Base-by-base conservation (phyloP, 495 filamentous ascomycete species). In the Neurospora sp. region DNA sequence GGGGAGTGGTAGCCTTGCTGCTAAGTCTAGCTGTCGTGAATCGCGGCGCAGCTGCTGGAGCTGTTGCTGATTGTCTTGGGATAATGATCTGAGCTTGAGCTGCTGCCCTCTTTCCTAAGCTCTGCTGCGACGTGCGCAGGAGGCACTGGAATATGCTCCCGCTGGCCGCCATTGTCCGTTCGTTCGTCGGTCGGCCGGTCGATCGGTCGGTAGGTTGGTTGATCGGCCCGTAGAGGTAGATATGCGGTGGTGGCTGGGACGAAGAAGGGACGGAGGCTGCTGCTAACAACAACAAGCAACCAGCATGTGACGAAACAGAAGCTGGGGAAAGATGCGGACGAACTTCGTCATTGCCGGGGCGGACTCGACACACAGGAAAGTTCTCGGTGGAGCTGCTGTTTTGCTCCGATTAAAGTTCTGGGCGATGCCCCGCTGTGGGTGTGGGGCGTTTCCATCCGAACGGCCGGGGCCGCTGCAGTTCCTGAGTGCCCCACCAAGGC, bases 341-440 rank as follows among this genome's bases (percentile, higher is more conserved):
- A 31, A 31, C 54, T 62, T 62, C 54, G 54, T 62, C 54, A 49
- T 54, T 54, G 46, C 46, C 46, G 20, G 46, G 40, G 14, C 40
- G 14, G 40, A 18, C 40, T 41, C 40, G 40, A 42, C 40, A n/a
- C 42, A 31, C 39, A 49, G 70, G 70, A 71, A 71, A 71, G 70
- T 18, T 71, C 39, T 44, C 39, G 70, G 70, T 42, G 18, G 70
- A 44, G 39, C 39, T 71, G 42, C 70, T 39, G 70, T 71, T 44
- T 44, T 31, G 70, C 39, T 69, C 35, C 76, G 79, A 62, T 70
- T 74, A 37, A 74, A 75, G 39, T 81, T 80, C 66, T 82, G 77
- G 38, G 71, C 41, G 23, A 62, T 62, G 54, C 54, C 54, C 54
- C 54, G 27, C 54, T 18, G 11, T 62, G 54, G 27, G 27, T 62